A percentile compares a stretch with the other conserved stretches of the same genome.
phyloP scores from a whole-genome alignment of 2,329 filamentous ascomycete genomes.

The Aspergillus jensenii region DNA sequence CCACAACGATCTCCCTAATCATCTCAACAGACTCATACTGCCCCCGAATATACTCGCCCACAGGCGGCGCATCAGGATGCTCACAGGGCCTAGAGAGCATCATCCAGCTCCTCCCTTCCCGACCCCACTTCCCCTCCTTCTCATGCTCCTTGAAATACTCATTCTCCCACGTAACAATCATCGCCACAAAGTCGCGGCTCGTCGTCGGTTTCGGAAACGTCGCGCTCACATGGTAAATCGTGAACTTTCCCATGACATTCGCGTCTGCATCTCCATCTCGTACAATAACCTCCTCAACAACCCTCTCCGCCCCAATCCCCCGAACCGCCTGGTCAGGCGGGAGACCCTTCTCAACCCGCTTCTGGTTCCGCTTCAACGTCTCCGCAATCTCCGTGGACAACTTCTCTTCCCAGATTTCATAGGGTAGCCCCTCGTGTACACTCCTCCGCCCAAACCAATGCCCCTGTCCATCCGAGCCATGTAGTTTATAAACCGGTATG shows the following conservation, averaged over 20 bases:
- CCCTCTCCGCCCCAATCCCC: constrained; percentile 79
- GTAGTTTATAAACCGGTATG: constrained; percentile 77
- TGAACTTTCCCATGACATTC: constrained; percentile 24
- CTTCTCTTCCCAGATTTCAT: constrained; percentile 73
- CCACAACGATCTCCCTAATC: constrained; percentile 72
- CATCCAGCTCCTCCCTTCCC: constrained; percentile 67
- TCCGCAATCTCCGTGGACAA: constrained; percentile 78
- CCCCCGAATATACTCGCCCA: constrained; percentile 75
- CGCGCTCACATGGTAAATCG: constrained; percentile 81
- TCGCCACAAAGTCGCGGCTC: constrained; percentile 81
- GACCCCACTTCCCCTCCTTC: constrained; percentile 28
- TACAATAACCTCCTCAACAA: constrained; percentile 63
- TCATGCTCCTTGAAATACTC: constrained; percentile 29
- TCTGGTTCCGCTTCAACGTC: constrained; percentile 68
- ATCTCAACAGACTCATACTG: constrained; percentile 90
- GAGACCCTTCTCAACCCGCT: constrained; percentile 64
- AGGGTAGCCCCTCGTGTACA: constrained; percentile 74
- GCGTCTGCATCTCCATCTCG: constrained; percentile 40
- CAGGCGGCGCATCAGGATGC: constrained; percentile 70
- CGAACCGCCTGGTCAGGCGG: constrained; percentile 75
- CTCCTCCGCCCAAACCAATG: constrained; percentile 88
- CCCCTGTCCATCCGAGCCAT: constrained; percentile 75
- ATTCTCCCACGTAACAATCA: constrained; percentile 66
- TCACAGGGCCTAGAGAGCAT: constrained; percentile 81
- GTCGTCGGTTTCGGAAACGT: constrained; percentile 88